phyloP scores from a whole-genome alignment of 2,329 filamentous ascomycete species.

The Zymoseptoria pseudotritici region DNA sequence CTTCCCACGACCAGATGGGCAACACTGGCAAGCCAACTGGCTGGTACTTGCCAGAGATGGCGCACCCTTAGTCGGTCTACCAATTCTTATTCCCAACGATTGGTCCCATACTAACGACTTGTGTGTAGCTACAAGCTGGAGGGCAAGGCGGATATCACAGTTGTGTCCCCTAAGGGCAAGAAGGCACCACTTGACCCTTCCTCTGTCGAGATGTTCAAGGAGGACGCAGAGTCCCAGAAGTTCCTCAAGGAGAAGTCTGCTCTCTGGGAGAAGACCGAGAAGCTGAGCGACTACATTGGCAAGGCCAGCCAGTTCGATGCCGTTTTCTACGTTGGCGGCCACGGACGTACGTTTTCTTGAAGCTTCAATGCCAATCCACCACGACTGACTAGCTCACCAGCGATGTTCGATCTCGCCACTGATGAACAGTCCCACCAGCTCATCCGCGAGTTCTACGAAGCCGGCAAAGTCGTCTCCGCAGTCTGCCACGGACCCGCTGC shows the following conservation, averaged over 20 bases:
- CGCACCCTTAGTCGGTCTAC: conserved; percentile 27
- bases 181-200: conserved; percentile 32
- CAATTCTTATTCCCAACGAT: no score
- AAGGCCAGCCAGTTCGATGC: conserved; percentile 57
- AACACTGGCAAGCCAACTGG: conserved; percentile 49
- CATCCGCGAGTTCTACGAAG: conserved; percentile 54
- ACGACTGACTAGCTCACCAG: conserved; percentile 5
- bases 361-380: no score
- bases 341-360: no score
- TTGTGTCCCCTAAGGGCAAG: no score
- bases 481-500: conserved; percentile 65
- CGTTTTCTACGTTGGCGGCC: conserved; percentile 53
- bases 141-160: conserved; percentile 31
- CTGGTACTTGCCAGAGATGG: conserved; percentile 53
- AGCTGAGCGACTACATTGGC: conserved; percentile 50
- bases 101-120: no score
- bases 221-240: conserved; percentile 24
- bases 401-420: conserved; percentile 60
- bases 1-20: conserved; percentile 48
- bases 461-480: conserved; percentile 56
- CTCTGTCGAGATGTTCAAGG: conserved; percentile 26
- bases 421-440: conserved; percentile 52
- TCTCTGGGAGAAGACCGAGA: conserved; percentile 58
- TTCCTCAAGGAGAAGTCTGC: conserved; percentile 46
- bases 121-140: conserved; percentile 32